Percentiles rank a stretch among this genome's conserved stretches.
These are phyloP conservation scores for Camelina neglecta DNA, from an alignment of 345 rosid genomes.

Conservation along the genomic window DNA sequence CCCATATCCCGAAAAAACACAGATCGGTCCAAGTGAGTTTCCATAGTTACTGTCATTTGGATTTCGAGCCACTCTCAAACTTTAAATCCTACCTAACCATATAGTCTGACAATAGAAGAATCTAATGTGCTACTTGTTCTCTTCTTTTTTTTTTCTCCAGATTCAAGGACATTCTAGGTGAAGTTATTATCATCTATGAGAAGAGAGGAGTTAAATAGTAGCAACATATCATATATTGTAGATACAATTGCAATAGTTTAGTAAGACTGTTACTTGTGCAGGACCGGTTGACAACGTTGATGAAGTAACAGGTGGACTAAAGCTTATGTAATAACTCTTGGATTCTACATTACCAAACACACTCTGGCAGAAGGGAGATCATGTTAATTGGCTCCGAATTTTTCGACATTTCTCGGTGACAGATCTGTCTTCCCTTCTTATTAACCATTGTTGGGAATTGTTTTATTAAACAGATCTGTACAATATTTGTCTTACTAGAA, in stretches of 20 bases:
- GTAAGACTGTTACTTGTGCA: slow-evolving; percentile 41
- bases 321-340: slow-evolving; percentile 62
- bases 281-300: slow-evolving; percentile 92
- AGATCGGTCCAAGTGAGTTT: no score
- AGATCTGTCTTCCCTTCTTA: slow-evolving; percentile 7
- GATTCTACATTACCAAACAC: not conserved
- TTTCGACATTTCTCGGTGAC: not conserved
- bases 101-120: no score
- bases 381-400: not conserved
- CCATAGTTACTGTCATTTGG: no score
- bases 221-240: not conserved
- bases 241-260: slow-evolving; percentile 20
- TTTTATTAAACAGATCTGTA: no score
- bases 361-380: not conserved
- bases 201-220: slow-evolving; percentile 12
- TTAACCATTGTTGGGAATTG: slow-evolving; percentile 3
- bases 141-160: no score
- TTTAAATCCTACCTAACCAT: no score
- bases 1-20: no score
- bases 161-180: no score
- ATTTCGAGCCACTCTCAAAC: no score
- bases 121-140: no score
- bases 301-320: slow-evolving; percentile 92
- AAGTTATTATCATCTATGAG: no score
- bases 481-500: no score